These are phyloP conservation scores for Candida orba DNA, from an alignment of 805 yeast species.

Conservation along the genomic window DNA sequence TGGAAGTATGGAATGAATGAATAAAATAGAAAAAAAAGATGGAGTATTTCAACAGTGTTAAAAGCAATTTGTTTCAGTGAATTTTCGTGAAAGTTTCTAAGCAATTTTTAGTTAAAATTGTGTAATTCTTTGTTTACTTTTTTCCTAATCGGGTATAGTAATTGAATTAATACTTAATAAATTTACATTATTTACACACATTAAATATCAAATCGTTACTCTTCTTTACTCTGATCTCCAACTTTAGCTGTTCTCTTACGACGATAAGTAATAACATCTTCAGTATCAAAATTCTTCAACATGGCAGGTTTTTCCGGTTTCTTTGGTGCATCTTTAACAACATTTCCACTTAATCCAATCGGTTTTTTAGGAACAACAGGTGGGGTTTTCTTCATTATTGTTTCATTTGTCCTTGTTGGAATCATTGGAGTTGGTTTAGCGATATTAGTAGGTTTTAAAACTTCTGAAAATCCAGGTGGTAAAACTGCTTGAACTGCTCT, in stretches of 20 bases:
- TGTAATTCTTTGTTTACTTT: background rate
- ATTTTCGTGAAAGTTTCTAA: too few relatives aligned
- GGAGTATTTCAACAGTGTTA: too few relatives aligned
- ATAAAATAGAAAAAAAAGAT: too few relatives aligned
- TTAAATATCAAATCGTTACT: background rate
- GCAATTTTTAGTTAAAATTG: background rate
- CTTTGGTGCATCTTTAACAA: background rate
- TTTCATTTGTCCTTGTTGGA: background rate
- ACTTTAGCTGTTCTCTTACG: conserved; percentile 1
- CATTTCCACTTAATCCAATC: background rate
- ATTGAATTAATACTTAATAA: too few relatives aligned
- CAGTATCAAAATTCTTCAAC: conserved; percentile 5
- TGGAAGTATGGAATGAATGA: too few relatives aligned
- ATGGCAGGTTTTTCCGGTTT: conserved; percentile 3
- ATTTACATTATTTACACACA: background rate
- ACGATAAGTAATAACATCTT: conserved; percentile 4
- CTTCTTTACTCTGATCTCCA: background rate
- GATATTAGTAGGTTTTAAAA: too few relatives aligned
- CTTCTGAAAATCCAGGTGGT: too few relatives aligned
- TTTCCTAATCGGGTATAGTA: background rate
- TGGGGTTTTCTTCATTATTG: conserved; percentile 8
- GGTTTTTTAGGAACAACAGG: conserved; percentile 18
- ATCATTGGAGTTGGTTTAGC: conserved; percentile 7
- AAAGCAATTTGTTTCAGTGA: too few relatives aligned
- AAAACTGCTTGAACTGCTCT: background rate